Percentiles rank a stretch among this genome's conserved stretches.
These are phyloP conservation scores for Articulospora tetracladia DNA, from an alignment of 495 filamentous ascomycete genomes.

Conservation along the genomic window DNA sequence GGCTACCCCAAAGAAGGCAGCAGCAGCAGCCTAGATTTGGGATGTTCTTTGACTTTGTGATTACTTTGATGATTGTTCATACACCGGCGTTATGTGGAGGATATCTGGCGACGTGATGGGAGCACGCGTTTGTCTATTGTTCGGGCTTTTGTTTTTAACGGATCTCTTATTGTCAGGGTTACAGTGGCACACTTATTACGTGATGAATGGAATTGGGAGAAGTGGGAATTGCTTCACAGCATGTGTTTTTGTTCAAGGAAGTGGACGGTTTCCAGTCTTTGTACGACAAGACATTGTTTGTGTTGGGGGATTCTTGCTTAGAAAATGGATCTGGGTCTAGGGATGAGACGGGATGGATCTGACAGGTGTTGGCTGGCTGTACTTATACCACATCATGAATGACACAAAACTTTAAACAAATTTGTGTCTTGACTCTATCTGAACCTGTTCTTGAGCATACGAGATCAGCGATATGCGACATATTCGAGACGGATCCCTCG, in stretches of 20 bases:
- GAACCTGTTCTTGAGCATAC: too few relatives aligned
- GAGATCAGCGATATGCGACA: too few relatives aligned
- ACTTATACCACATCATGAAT: slow-evolving; percentile 19
- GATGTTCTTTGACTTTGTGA: background rate
- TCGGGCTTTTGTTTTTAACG: background rate
- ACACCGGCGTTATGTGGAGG: slow-evolving; percentile 14
- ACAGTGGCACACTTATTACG: background rate
- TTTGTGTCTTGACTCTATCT: background rate
- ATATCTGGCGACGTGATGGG: background rate
- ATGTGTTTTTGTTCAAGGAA: background rate
- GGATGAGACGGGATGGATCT: slow-evolving; percentile 1
- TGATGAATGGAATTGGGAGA: slow-evolving; percentile 7
- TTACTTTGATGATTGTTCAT: slow-evolving; percentile 3
- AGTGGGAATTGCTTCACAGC: background rate
- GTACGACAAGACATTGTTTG: slow-evolving; percentile 1
- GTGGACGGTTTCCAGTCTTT: background rate
- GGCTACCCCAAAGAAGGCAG: slow-evolving; percentile 48
- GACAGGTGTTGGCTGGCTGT: slow-evolving; percentile 8
- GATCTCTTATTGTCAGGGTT: slow-evolving; percentile 4
- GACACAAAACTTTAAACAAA: background rate
- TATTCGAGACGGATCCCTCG: too few relatives aligned
- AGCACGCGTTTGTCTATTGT: background rate
- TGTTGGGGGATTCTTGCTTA: background rate
- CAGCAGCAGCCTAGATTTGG: slow-evolving; percentile 9
- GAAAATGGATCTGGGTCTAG: background rate